Percentiles rank a stretch among this genome's conserved stretches.
Conservation (phyloP, 2,329 filamentous ascomycete species). For the Trichothecium roseum region DNA sequence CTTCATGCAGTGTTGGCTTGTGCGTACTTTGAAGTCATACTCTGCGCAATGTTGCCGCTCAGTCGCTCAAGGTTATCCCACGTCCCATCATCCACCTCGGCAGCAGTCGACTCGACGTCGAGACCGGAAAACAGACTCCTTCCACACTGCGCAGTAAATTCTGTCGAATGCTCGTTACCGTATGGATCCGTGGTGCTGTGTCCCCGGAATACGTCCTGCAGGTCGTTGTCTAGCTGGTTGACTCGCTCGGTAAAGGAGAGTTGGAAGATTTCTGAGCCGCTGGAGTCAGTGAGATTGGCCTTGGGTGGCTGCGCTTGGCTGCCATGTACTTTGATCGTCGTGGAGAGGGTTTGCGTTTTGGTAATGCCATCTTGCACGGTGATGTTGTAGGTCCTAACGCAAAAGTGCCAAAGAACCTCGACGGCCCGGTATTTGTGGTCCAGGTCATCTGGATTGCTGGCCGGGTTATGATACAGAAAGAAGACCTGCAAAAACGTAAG, state of each 20-base stretch:
- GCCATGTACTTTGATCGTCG: neutral
- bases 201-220: conserved; percentile 3
- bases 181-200: too few species aligned
- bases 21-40: conserved; percentile 5
- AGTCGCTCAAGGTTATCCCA: conserved; percentile 2
- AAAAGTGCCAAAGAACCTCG: conserved; percentile 8
- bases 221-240: neutral
- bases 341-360: neutral
- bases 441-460: neutral
- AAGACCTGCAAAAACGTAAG: conserved; percentile 3
- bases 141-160: conserved; percentile 1
- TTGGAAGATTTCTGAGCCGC: neutral
- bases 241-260: neutral
- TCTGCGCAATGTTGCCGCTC: neutral
- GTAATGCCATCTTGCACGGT: conserved; percentile 2
- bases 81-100: conserved; percentile 1
- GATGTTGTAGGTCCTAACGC: conserved; percentile 7
- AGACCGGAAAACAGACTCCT: conserved; percentile 1
- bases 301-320: too few species aligned
- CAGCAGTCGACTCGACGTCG: neutral
- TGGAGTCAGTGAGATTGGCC: neutral
- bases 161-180: neutral
- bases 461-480: conserved; percentile 2
- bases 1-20: neutral
- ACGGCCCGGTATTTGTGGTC: conserved; percentile 4